phyloP scores from a whole-genome alignment of 1,284 basidiomycete genomes.

The Dichomitus squalens region DNA sequence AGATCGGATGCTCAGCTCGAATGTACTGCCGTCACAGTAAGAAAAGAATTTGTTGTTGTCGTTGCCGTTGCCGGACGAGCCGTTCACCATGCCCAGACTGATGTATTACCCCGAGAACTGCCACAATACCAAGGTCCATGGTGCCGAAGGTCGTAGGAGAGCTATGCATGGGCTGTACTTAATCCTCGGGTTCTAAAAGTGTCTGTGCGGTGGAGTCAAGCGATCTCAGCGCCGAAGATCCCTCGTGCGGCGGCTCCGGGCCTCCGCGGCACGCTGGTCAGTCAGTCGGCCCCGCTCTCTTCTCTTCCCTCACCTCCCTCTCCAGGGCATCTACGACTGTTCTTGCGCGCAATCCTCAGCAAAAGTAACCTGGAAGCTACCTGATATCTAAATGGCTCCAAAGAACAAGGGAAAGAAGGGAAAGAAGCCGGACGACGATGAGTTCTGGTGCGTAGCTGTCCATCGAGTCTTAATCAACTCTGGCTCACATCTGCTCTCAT shows the following conservation, averaged over 20 bases:
- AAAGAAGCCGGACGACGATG: constrained; percentile 80
- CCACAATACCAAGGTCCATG: too few relatives aligned
- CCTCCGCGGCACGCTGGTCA: background rate
- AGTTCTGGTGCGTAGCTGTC: constrained; percentile 70
- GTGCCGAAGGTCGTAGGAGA: too few relatives aligned
- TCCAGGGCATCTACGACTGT: background rate
- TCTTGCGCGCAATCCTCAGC: background rate
- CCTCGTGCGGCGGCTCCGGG: background rate
- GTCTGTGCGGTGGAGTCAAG: too few relatives aligned
- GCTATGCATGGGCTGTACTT: too few relatives aligned
- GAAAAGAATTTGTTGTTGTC: too few relatives aligned
- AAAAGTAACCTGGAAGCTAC: background rate
- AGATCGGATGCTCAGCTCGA: too few relatives aligned
- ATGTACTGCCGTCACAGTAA: too few relatives aligned
- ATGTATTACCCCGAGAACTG: too few relatives aligned
- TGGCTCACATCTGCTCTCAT: background rate
- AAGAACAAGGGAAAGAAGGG: constrained; percentile 90
- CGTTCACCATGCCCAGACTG: too few relatives aligned
- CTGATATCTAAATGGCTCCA: constrained; percentile 67
- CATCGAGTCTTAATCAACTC: background rate
- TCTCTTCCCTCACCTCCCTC: background rate
- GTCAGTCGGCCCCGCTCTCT: background rate
- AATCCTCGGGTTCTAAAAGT: too few relatives aligned
- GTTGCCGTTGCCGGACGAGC: too few relatives aligned
- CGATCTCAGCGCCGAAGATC: background rate